These are phyloP conservation scores for Globisporangium canariense DNA, from an alignment of 352 stramenopile genomes.

Conservation along the genomic window DNA sequence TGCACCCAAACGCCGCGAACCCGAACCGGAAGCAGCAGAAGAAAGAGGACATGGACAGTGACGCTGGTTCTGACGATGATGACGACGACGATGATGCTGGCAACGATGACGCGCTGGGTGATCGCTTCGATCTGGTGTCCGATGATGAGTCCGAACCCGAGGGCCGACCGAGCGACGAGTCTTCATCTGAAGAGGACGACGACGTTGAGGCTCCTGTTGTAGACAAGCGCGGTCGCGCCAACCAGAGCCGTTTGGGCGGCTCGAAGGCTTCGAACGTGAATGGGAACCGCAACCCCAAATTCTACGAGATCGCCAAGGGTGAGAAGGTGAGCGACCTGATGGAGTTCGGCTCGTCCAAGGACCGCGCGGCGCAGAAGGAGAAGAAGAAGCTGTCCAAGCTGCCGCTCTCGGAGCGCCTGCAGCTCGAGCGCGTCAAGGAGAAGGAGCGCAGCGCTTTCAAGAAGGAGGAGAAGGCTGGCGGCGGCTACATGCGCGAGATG, in stretches of 20 bases:
- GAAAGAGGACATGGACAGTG: slow-evolving; percentile 93
- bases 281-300: slow-evolving; percentile 60
- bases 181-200: slow-evolving; percentile 58
- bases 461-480: slow-evolving; percentile 69
- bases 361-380: slow-evolving; percentile 67
- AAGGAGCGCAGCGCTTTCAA: slow-evolving; percentile 80
- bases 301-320: slow-evolving; percentile 84
- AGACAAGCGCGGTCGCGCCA: slow-evolving; percentile 9
- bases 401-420: slow-evolving; percentile 72
- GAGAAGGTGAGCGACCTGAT: slow-evolving; percentile 83
- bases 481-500: slow-evolving; percentile 83
- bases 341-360: slow-evolving; percentile 61
- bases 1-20: slow-evolving; percentile 91
- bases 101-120: slow-evolving; percentile 50
- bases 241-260: slow-evolving; percentile 11
- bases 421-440: slow-evolving; percentile 68
- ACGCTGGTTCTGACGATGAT: slow-evolving; percentile 67
- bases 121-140: slow-evolving; percentile 68
- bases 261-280: slow-evolving; percentile 8
- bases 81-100: slow-evolving; percentile 24
- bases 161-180: slow-evolving; percentile 63
- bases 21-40: slow-evolving; percentile 62
- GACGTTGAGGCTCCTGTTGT: slow-evolving; percentile 15
- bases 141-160: slow-evolving; percentile 54
- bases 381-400: slow-evolving; percentile 79